A percentile compares a stretch with the other conserved stretches of the same genome.
Conservation (phyloP, 805 yeast species). For the Candida peoriensis region DNA sequence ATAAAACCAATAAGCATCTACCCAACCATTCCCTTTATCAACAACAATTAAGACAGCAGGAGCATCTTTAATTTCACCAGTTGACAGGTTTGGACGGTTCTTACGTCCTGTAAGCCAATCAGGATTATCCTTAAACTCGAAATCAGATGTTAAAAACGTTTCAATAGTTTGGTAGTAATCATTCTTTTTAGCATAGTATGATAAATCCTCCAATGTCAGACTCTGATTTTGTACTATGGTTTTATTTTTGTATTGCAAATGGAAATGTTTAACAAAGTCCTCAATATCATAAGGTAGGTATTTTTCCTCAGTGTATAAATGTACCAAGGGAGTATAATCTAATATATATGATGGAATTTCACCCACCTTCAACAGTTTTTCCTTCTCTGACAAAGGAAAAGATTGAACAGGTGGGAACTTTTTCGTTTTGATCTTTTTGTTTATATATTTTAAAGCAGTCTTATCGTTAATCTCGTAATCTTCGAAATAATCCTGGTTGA, state of each 20-base stretch:
- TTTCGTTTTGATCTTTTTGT: constrained; percentile 7
- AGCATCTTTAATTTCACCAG: constrained; percentile 68
- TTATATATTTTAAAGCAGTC: constrained; percentile 7
- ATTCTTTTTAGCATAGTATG: constrained; percentile 10
- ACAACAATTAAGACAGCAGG: constrained; percentile 80
- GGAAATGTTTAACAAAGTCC: constrained; percentile 64
- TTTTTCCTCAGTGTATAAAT: constrained; percentile 81
- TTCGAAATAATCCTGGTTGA: constrained; percentile 14
- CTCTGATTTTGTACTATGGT: constrained; percentile 30
- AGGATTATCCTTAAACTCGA: constrained; percentile 71
- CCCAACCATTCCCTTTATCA: constrained; percentile 92
- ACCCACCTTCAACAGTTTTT: constrained; percentile 42
- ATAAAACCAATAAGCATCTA: constrained; percentile 95
- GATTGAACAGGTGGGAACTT: constrained; percentile 32
- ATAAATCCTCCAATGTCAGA: constrained; percentile 27
- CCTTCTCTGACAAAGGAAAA: constrained; percentile 24
- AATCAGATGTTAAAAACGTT: constrained; percentile 55
- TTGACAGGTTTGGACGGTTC: constrained; percentile 63
- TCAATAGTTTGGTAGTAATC: constrained; percentile 23
- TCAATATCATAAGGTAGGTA: constrained; percentile 81
- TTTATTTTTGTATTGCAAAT: constrained; percentile 48
- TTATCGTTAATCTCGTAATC: constrained; percentile 7
- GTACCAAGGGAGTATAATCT: constrained; percentile 72
- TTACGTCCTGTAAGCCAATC: constrained; percentile 77
- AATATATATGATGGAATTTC: constrained; percentile 60